A percentile compares a stretch with the other conserved stretches of the same genome.
Conservation (phyloP, 2,329 filamentous ascomycete genomes). For the Trichophyton mentagrophytes region DNA sequence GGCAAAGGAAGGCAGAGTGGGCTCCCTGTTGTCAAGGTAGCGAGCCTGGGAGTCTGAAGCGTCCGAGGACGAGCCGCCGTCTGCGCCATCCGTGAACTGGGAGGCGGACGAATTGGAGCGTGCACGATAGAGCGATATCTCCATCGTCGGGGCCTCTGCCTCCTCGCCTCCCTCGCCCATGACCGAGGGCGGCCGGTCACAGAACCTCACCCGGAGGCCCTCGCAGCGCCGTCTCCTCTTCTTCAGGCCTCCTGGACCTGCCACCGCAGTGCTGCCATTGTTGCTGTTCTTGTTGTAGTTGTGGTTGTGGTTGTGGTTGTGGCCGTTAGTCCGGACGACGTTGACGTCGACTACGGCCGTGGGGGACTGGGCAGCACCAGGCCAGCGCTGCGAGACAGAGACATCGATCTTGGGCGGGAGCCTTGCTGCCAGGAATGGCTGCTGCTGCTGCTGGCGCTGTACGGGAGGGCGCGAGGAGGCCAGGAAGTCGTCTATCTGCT, state of each 20-base stretch:
- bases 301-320: background rate
- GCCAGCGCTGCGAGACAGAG: slow-evolving; percentile 22
- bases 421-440: slow-evolving; percentile 14
- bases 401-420: slow-evolving; percentile 25
- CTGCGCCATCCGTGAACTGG: slow-evolving; percentile 6
- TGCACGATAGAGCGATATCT: slow-evolving; percentile 39
- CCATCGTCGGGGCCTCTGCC: slow-evolving; percentile 55
- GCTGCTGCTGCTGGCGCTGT: slow-evolving; percentile 6
- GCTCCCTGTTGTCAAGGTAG: background rate
- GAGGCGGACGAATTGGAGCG: slow-evolving; percentile 11
- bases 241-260: background rate
- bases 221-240: slow-evolving; percentile 41
- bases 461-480: slow-evolving; percentile 26
- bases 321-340: background rate
- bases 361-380: slow-evolving; percentile 20
- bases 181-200: slow-evolving; percentile 57
- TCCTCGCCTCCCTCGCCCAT: slow-evolving; percentile 92
- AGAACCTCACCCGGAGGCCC: slow-evolving; percentile 62
- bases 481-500: slow-evolving; percentile 46
- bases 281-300: background rate
- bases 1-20: slow-evolving; percentile 5
- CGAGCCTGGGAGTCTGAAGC: background rate
- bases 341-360: slow-evolving; percentile 7
- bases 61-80: slow-evolving; percentile 3
- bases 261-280: slow-evolving; percentile 6